phyloP scores from a whole-genome alignment of 2,329 filamentous ascomycete genomes.

The Rasamsonia emersonii region DNA sequence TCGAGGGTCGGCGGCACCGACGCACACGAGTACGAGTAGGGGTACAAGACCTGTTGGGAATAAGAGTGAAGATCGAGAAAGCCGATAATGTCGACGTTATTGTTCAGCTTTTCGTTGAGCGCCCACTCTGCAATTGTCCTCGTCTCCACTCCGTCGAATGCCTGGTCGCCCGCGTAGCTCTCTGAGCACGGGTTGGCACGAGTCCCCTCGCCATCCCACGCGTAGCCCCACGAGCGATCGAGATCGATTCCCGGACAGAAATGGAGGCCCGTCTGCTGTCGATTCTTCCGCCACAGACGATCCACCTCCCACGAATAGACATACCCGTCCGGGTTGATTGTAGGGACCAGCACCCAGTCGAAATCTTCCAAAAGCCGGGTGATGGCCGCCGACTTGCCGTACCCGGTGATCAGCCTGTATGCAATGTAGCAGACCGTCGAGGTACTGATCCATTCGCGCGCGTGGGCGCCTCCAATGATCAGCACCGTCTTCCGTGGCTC shows the following conservation, averaged over 20 bases:
- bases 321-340: constrained; percentile 88
- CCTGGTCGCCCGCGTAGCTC: constrained; percentile 71
- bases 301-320: constrained; percentile 89
- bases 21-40: constrained; percentile 78
- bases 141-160: constrained; percentile 79
- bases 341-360: constrained; percentile 81
- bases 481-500: constrained; percentile 65
- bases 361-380: constrained; percentile 74
- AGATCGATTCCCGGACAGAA: constrained; percentile 86
- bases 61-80: constrained; percentile 91
- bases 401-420: constrained; percentile 76
- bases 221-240: constrained; percentile 75
- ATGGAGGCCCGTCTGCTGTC: constrained; percentile 66
- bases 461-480: constrained; percentile 79
- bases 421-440: constrained; percentile 86
- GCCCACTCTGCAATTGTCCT: constrained; percentile 72
- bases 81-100: constrained; percentile 69
- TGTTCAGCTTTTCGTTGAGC: constrained; percentile 61
- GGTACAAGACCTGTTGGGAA: constrained; percentile 88
- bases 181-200: constrained; percentile 81
- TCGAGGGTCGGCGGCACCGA: constrained; percentile 75
- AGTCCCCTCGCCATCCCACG: constrained; percentile 64
- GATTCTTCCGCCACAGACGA: constrained; percentile 89
- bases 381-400: constrained; percentile 61
- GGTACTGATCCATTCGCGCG: constrained; percentile 91